Percentiles rank a stretch among this genome's conserved stretches.
These are phyloP conservation scores for Turnera subulata DNA, from an alignment of 345 rosid species.

Conservation along the genomic window DNA sequence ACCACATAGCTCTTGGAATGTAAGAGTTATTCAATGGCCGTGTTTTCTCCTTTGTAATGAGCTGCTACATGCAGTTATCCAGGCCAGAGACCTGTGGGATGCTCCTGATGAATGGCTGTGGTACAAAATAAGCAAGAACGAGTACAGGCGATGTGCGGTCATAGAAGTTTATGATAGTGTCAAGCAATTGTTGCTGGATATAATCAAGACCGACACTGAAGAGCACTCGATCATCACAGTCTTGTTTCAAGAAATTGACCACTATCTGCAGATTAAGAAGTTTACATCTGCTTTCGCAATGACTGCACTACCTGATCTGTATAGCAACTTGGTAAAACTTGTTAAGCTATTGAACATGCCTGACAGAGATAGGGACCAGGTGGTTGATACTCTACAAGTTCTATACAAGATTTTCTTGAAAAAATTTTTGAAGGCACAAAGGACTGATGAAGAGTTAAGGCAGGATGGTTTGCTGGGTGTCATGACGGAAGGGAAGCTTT, in stretches of 20 bases:
- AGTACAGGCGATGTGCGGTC: slow-evolving; percentile 77
- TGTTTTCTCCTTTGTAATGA: too few species aligned
- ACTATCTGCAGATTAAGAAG: slow-evolving; percentile 45
- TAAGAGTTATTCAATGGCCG: too few species aligned
- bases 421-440: too few species aligned
- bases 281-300: slow-evolving; percentile 65
- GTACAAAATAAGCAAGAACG: too few species aligned
- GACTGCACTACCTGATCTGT: slow-evolving; percentile 55
- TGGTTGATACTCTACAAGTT: slow-evolving; percentile 71
- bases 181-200: slow-evolving; percentile 56
- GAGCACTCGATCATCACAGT: slow-evolving; percentile 59
- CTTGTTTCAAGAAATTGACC: slow-evolving; percentile 64
- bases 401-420: slow-evolving; percentile 44
- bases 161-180: slow-evolving; percentile 74
- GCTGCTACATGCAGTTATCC: too few species aligned
- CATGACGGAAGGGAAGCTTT: too few species aligned
- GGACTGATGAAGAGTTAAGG: too few species aligned
- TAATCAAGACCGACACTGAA: slow-evolving; percentile 54
- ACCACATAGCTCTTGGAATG: too few species aligned
- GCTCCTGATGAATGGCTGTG: too few species aligned
- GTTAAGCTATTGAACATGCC: slow-evolving; percentile 47
- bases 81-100: too few species aligned
- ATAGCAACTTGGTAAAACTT: slow-evolving; percentile 54
- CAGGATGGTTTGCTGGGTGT: too few species aligned
- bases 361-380: slow-evolving; percentile 40